These are phyloP conservation scores for Collariella sp. DNA, from an alignment of 495 filamentous ascomycete genomes.

Conservation along the genomic window DNA sequence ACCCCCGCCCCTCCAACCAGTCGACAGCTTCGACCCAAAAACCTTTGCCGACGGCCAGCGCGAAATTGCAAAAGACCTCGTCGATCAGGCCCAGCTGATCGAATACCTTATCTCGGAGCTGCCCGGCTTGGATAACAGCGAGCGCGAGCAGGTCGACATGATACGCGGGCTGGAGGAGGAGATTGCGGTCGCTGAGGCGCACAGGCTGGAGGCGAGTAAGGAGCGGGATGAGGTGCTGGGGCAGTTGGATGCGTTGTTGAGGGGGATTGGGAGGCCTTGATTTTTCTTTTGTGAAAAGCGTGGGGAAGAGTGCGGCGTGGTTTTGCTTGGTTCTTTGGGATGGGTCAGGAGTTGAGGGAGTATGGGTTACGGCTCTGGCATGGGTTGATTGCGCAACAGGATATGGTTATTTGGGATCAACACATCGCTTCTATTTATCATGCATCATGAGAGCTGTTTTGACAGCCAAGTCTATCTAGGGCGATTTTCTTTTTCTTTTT, in stretches of 20 bases:
- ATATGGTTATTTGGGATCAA: too few species aligned
- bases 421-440: not conserved
- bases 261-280: slow-evolving; percentile 43
- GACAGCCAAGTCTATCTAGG: not conserved
- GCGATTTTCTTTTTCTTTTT: not conserved
- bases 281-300: not conserved
- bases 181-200: slow-evolving; percentile 61
- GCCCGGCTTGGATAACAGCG: slow-evolving; percentile 80
- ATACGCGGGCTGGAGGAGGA: slow-evolving; percentile 71
- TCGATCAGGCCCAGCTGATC: slow-evolving; percentile 90
- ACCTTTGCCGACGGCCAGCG: slow-evolving; percentile 61
- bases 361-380: not conserved
- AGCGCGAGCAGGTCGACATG: slow-evolving; percentile 67
- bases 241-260: slow-evolving; percentile 59
- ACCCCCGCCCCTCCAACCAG: slow-evolving; percentile 20
- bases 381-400: not conserved
- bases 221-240: slow-evolving; percentile 62
- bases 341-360: not conserved
- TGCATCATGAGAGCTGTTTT: not conserved
- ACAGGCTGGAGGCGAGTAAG: slow-evolving; percentile 58
- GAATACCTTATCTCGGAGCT: slow-evolving; percentile 73
- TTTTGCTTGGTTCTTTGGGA: not conserved
- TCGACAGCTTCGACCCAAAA: slow-evolving; percentile 54
- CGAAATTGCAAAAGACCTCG: slow-evolving; percentile 79
- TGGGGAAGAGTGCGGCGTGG: not conserved